These are phyloP conservation scores for Hypoxylon sp. DNA, from an alignment of 2,329 filamentous ascomycete genomes.

Conservation along the genomic window DNA sequence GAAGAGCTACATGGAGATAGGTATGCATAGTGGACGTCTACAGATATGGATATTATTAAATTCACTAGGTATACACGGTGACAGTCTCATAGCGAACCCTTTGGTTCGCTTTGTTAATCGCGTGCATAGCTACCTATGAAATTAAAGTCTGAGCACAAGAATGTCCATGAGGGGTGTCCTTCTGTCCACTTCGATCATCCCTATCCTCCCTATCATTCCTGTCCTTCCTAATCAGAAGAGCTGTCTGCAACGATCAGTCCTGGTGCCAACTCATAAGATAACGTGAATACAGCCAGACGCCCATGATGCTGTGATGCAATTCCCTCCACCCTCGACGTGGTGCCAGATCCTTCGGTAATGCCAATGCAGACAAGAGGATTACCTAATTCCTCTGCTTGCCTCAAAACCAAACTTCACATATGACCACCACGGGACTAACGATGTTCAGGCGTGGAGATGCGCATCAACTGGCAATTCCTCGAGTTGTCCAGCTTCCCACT, in stretches of 20 bases:
- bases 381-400: constrained; percentile 64
- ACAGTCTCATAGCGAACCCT: not conserved
- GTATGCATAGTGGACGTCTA: too few relatives aligned
- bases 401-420: constrained; percentile 50
- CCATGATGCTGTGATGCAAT: not conserved
- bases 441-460: constrained; percentile 63
- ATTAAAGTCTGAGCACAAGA: constrained; percentile 8
- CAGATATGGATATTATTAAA: too few relatives aligned
- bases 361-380: constrained; percentile 59
- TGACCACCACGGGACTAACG: constrained; percentile 51
- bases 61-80: not conserved
- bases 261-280: constrained; percentile 18
- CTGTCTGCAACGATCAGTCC: constrained; percentile 5
- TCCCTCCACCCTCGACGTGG: not conserved
- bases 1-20: too few relatives aligned
- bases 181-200: too few relatives aligned
- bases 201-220: too few relatives aligned
- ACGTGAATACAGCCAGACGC: constrained; percentile 1
- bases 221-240: constrained; percentile 5
- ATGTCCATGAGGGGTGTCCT: too few relatives aligned
- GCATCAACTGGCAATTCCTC: constrained; percentile 58
- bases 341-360: constrained; percentile 42
- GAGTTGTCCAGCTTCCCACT: constrained; percentile 69
- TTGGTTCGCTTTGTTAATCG: not conserved
- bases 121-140: too few relatives aligned